Conservation (phyloP, 768 basidiomycete species). For the Lactarius hengduanensis region DNA sequence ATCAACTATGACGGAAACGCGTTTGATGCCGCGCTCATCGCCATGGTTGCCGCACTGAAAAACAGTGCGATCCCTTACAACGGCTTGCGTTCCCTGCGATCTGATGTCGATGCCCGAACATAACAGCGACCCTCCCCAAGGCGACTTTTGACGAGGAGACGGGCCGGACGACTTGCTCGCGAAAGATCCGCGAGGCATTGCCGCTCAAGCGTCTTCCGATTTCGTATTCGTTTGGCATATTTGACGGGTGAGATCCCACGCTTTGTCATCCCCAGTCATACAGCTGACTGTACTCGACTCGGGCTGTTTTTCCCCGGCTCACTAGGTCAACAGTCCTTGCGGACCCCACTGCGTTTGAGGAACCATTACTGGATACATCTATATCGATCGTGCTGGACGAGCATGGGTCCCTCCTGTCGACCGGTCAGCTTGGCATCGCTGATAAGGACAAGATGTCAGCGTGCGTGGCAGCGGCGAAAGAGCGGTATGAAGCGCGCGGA, state of each 20-base stretch:
- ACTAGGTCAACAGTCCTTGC: conserved; percentile 62
- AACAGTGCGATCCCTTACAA: conserved; percentile 59
- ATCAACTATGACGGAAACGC: conserved; percentile 98
- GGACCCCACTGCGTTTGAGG: conserved; percentile 91
- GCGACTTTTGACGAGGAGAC: conserved; percentile 70
- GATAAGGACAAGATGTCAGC: conserved; percentile 35
- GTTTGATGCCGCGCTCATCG: conserved; percentile 86
- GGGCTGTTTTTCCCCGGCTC: not conserved
- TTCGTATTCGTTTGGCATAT: conserved; percentile 74
- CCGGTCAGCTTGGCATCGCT: conserved; percentile 56
- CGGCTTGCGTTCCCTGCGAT: not conserved
- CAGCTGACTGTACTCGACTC: not conserved
- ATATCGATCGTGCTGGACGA: conserved; percentile 62
- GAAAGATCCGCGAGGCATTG: conserved; percentile 47
- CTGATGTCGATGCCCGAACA: not conserved
- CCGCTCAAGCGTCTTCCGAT: conserved; percentile 47
- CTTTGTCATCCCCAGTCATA: conserved; percentile 4
- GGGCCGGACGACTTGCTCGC: conserved; percentile 60
- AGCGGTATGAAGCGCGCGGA: conserved; percentile 19
- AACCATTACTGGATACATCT: conserved; percentile 74
- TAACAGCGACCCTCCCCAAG: conserved; percentile 64
- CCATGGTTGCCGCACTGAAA: conserved; percentile 81
- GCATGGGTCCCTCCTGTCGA: conserved; percentile 46
- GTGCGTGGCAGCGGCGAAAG: conserved; percentile 43
- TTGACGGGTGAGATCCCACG: conserved; percentile 59